Evolutionary conservation across 306 rosid genomes (phyloP).

Genomic region (Medicago ruthenica): DNA sequence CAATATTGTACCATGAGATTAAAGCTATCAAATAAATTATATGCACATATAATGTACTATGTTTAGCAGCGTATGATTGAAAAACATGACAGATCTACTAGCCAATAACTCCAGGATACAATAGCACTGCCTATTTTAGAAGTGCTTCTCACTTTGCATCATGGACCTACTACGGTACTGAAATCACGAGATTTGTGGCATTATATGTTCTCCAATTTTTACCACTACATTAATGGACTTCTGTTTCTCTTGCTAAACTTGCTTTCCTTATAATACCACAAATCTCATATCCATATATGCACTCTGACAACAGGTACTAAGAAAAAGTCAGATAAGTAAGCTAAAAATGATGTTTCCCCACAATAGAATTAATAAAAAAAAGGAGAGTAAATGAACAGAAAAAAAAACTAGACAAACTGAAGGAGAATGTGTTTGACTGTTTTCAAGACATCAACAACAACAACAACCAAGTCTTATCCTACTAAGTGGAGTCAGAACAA

Average conservation of each 20-base stretch:
- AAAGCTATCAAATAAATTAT: conserved; percentile 26
- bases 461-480: no score
- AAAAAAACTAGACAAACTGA: conserved; percentile 25
- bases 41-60: not conserved
- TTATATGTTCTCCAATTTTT: not conserved
- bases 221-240: not conserved
- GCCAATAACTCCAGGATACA: conserved; percentile 8
- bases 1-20: conserved; percentile 39
- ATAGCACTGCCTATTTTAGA: conserved; percentile 3
- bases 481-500: no score
- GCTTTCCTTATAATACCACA: no score
- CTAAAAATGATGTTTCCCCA: not conserved
- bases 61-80: conserved; percentile 22
- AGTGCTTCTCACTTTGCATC: conserved; percentile 7
- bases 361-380: conserved; percentile 4
- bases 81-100: conserved; percentile 31
- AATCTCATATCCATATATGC: conserved; percentile 3
- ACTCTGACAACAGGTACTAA: conserved; percentile 3
- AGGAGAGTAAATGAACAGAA: not conserved
- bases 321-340: conserved; percentile 17
- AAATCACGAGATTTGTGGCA: not conserved
- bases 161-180: not conserved
- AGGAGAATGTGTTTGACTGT: not conserved
- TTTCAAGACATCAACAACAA: no score
- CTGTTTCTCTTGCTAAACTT: conserved; percentile 17